Percentiles rank a stretch among this genome's conserved stretches.
Evolutionary conservation across 805 yeast genomes (phyloP).

Genomic region (Cyberlindnera samutprakarnensis): DNA sequence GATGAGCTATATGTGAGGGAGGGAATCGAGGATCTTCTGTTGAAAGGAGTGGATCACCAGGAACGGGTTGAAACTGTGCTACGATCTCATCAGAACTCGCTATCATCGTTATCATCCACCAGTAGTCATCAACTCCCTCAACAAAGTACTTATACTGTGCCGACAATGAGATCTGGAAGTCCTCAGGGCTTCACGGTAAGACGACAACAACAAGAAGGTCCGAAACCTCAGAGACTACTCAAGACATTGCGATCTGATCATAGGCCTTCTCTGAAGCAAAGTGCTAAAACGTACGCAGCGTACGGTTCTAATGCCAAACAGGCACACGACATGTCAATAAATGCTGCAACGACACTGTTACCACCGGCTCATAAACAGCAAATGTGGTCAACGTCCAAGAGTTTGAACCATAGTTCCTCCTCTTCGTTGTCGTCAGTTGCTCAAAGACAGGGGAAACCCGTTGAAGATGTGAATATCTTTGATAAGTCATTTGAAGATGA

Average conservation of each 20-base stretch:
- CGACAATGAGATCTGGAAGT: slow-evolving; percentile 16
- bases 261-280: too few relatives aligned
- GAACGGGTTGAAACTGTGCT: slow-evolving; percentile 25
- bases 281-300: too few relatives aligned
- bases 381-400: too few relatives aligned
- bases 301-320: not conserved
- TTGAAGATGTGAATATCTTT: slow-evolving; percentile 16
- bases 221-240: slow-evolving; percentile 11
- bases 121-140: too few relatives aligned
- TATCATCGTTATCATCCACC: too few relatives aligned
- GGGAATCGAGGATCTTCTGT: slow-evolving; percentile 18
- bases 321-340: slow-evolving; percentile 17
- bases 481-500: slow-evolving; percentile 20
- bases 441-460: too few relatives aligned
- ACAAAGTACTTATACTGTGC: slow-evolving; percentile 13
- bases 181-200: slow-evolving; percentile 22
- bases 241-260: not conserved
- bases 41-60: slow-evolving; percentile 28
- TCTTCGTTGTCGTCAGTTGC: too few relatives aligned
- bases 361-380: slow-evolving; percentile 1
- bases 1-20: slow-evolving; percentile 37
- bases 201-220: slow-evolving; percentile 15
- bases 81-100: too few relatives aligned
- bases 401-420: too few relatives aligned
- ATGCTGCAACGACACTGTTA: slow-evolving; percentile 20